phyloP scores from a whole-genome alignment of 2,329 filamentous ascomycete species.

The Aspergillus thermomutatus region DNA sequence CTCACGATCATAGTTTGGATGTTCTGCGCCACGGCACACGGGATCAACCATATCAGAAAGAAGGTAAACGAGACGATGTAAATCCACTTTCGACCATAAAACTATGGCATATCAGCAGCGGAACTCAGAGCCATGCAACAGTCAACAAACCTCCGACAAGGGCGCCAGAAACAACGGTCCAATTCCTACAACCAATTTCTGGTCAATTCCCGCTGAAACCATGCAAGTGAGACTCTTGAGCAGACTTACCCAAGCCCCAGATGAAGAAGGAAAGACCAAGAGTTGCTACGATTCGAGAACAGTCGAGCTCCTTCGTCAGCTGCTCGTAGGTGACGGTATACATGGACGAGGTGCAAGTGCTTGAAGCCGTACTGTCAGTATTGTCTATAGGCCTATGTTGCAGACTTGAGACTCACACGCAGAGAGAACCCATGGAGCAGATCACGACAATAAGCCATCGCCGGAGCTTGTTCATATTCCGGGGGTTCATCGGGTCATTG shows the following conservation, averaged over 20 bases:
- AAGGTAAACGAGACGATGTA: slow-evolving; percentile 71
- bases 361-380: slow-evolving; percentile 31
- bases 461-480: slow-evolving; percentile 60
- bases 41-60: slow-evolving; percentile 77
- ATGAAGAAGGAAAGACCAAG: slow-evolving; percentile 81
- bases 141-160: slow-evolving; percentile 52
- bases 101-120: slow-evolving; percentile 41
- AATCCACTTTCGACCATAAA: slow-evolving; percentile 78
- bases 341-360: slow-evolving; percentile 81
- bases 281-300: slow-evolving; percentile 69
- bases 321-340: slow-evolving; percentile 81
- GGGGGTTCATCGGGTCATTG: slow-evolving; percentile 69
- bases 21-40: slow-evolving; percentile 76
- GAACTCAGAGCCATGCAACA: neutral
- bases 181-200: slow-evolving; percentile 35
- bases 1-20: slow-evolving; percentile 74
- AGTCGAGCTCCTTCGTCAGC: slow-evolving; percentile 70
- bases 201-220: slow-evolving; percentile 9
- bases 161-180: slow-evolving; percentile 63
- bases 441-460: slow-evolving; percentile 81
- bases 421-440: slow-evolving; percentile 69
- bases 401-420: slow-evolving; percentile 64
- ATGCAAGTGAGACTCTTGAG: neutral
- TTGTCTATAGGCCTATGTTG: neutral
- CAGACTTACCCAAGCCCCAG: slow-evolving; percentile 61